Evolutionary conservation across 257 asterid species (phyloP).

Genomic region (Salvia hispanica): DNA sequence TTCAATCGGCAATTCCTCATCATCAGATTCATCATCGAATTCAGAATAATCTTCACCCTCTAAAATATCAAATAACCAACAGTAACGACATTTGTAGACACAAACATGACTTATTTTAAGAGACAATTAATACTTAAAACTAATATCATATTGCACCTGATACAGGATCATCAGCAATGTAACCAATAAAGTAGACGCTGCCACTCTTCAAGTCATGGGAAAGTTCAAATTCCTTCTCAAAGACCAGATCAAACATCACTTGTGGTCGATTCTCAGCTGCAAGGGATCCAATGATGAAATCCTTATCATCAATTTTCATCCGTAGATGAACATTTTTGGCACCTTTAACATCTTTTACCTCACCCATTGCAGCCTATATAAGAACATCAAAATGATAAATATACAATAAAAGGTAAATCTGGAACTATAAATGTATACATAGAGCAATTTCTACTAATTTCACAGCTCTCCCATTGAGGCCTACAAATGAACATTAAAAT

Average conservation of each 20-base stretch:
- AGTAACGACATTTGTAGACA: not conserved
- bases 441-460: too few relatives aligned
- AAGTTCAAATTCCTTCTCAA: conserved; percentile 71
- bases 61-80: not conserved
- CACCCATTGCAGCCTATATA: conserved; percentile 67
- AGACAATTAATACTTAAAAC: not conserved
- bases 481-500: too few relatives aligned
- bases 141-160: conserved; percentile 25
- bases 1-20: not conserved
- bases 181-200: conserved; percentile 63
- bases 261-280: conserved; percentile 57
- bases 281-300: conserved; percentile 56
- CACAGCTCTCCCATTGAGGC: too few relatives aligned
- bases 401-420: too few relatives aligned
- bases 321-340: conserved; percentile 48
- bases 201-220: conserved; percentile 78
- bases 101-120: not conserved
- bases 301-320: conserved; percentile 41
- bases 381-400: not conserved
- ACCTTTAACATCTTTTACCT: conserved; percentile 53
- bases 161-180: conserved; percentile 42
- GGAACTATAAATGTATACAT: too few relatives aligned
- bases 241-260: conserved; percentile 60
- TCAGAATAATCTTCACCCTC: conserved; percentile 36
- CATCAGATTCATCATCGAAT: conserved; percentile 19